Conservation (phyloP, 257 asterid genomes). For the Nicotiana noctiflora region DNA sequence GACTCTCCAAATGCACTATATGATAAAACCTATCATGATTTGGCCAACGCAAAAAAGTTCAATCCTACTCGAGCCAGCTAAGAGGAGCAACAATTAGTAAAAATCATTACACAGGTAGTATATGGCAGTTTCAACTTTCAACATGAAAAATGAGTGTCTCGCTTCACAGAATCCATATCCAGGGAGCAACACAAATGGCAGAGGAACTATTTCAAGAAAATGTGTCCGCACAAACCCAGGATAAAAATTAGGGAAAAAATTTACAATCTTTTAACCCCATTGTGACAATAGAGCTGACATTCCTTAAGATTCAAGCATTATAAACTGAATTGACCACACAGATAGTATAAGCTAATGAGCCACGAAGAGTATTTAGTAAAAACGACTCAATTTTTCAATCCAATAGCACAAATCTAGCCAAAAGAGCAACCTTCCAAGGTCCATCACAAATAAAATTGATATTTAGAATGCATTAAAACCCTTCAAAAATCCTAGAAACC, state of each 20-base stretch:
- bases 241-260: neutral
- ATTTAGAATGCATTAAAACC: neutral
- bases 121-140: neutral
- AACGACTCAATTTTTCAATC: neutral
- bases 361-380: neutral
- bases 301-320: neutral
- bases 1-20: neutral
- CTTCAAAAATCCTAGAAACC: slow-evolving; percentile 4
- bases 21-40: neutral
- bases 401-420: neutral
- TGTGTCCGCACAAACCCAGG: neutral
- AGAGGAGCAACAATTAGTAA: neutral
- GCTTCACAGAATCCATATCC: neutral
- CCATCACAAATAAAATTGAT: neutral
- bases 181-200: neutral
- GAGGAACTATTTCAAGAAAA: neutral
- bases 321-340: neutral
- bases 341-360: neutral
- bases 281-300: neutral
- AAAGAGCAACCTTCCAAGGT: neutral
- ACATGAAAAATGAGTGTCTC: neutral
- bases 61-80: neutral
- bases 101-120: neutral
- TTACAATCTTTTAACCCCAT: neutral
- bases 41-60: neutral